Percentiles rank a stretch among this genome's conserved stretches.
Evolutionary conservation across 306 rosid genomes (phyloP).

Genomic region (Pueraria montana): DNA sequence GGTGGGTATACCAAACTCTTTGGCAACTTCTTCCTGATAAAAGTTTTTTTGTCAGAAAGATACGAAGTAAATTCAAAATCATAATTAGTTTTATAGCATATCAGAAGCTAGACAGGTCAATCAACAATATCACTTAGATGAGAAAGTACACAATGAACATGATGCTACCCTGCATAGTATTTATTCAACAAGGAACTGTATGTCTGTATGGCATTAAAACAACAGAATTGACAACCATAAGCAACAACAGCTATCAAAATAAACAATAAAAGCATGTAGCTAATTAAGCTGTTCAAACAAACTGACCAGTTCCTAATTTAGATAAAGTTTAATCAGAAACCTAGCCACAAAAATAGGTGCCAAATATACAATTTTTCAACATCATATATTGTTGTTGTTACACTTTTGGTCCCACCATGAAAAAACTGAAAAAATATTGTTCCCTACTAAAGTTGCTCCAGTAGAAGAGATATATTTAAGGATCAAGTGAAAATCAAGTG

Average conservation of each 20-base stretch:
- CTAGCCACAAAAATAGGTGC: background rate
- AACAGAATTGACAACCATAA: background rate
- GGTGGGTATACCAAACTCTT: slow-evolving; percentile 84
- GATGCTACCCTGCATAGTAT: background rate
- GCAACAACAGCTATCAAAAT: background rate
- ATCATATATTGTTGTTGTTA: background rate
- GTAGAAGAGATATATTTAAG: background rate
- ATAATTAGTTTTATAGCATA: slow-evolving; percentile 25
- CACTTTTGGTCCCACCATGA: background rate
- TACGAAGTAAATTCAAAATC: slow-evolving; percentile 25
- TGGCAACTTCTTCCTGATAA: slow-evolving; percentile 89
- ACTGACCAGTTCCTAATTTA: background rate
- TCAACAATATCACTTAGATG: slow-evolving; percentile 24
- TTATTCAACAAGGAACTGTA: background rate
- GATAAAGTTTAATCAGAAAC: background rate
- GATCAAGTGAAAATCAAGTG: background rate
- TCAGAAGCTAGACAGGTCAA: slow-evolving; percentile 16
- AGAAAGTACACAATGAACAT: slow-evolving; percentile 6
- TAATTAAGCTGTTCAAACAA: background rate
- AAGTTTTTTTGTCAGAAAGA: slow-evolving; percentile 41
- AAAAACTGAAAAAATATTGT: background rate
- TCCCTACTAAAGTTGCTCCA: background rate
- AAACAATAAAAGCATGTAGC: background rate
- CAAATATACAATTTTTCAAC: background rate
- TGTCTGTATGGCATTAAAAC: background rate